Conservation (phyloP, 805 yeast genomes). For the Wickerhamiella kazuoi region DNA sequence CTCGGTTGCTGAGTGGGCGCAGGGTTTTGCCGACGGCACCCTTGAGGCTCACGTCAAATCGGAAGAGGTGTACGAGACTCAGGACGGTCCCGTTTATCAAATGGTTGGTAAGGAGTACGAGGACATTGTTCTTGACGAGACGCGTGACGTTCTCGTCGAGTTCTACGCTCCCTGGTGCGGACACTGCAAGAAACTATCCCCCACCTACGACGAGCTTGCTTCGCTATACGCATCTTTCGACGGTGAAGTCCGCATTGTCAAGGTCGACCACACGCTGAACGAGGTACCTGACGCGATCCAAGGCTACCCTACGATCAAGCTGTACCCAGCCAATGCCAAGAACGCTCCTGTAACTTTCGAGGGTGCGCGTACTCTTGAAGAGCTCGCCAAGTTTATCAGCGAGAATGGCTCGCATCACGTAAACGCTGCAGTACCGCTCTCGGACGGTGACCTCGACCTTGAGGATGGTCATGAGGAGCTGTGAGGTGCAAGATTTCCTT, state of each 20-base stretch:
- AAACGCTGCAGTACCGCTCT: slow-evolving; percentile 32
- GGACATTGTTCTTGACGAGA: slow-evolving; percentile 41
- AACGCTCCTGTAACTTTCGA: slow-evolving; percentile 45
- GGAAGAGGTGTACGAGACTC: slow-evolving; percentile 69
- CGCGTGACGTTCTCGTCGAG: slow-evolving; percentile 60
- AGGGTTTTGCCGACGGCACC: slow-evolving; percentile 43
- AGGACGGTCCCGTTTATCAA: slow-evolving; percentile 49
- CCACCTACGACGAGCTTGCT: slow-evolving; percentile 73
- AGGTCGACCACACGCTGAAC: slow-evolving; percentile 76
- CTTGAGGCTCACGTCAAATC: slow-evolving; percentile 62
- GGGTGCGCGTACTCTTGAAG: slow-evolving; percentile 58
- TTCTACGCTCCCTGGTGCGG: slow-evolving; percentile 86
- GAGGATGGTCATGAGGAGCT: slow-evolving; percentile 1
- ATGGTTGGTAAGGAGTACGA: slow-evolving; percentile 77
- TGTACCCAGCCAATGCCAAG: slow-evolving; percentile 77
- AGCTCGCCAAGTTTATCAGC: slow-evolving; percentile 51
- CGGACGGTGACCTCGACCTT: slow-evolving; percentile 8
- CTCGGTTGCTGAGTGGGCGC: slow-evolving; percentile 44
- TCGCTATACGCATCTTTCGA: slow-evolving; percentile 39
- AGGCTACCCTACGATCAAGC: slow-evolving; percentile 84
- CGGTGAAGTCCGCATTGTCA: slow-evolving; percentile 55
- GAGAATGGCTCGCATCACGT: slow-evolving; percentile 45
- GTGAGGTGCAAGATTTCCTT: too few relatives aligned
- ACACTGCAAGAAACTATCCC: slow-evolving; percentile 80
- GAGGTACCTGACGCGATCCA: slow-evolving; percentile 62